phyloP scores from a whole-genome alignment of 2,329 filamentous ascomycete species.

The Corinectria fuckeliana region DNA sequence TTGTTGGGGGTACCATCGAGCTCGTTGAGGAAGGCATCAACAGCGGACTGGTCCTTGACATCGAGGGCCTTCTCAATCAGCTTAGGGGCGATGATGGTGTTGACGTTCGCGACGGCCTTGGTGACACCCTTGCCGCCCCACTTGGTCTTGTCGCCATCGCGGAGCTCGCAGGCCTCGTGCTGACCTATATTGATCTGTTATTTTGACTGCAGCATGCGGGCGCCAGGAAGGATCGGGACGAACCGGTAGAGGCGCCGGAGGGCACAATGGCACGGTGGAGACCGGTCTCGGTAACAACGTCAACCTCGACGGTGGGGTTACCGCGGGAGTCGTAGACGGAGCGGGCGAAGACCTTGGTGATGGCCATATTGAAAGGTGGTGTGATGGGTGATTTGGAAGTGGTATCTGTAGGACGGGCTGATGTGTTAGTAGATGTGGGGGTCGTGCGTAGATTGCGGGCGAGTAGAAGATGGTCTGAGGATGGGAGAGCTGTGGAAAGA shows the following conservation, averaged over 20 bases:
- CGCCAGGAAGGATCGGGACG: slow-evolving; percentile 45
- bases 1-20: slow-evolving; percentile 88
- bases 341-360: slow-evolving; percentile 89
- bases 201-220: slow-evolving; percentile 32
- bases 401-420: slow-evolving; percentile 27
- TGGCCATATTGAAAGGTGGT: slow-evolving; percentile 72
- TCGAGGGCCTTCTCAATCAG: slow-evolving; percentile 84
- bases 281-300: slow-evolving; percentile 94
- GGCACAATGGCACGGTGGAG: slow-evolving; percentile 97
- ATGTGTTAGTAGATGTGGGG: slow-evolving; percentile 28
- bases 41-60: slow-evolving; percentile 83
- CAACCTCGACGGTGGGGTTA: slow-evolving; percentile 99
- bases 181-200: slow-evolving; percentile 64
- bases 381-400: slow-evolving; percentile 17
- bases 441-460: slow-evolving; percentile 21
- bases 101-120: slow-evolving; percentile 88
- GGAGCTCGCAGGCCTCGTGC: slow-evolving; percentile 90
- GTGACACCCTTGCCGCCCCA: slow-evolving; percentile 88
- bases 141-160: slow-evolving; percentile 86
- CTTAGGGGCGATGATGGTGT: slow-evolving; percentile 78
- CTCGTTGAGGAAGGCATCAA: slow-evolving; percentile 85
- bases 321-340: slow-evolving; percentile 98
- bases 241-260: slow-evolving; percentile 93
- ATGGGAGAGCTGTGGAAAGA: slow-evolving; percentile 2
- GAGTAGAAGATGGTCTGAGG: slow-evolving; percentile 19